Evolutionary conservation across 192 early-diverging fungal species (phyloP), one percentile per base, ranked within the genome.

Genomic region (Phycomyces nitens): DNA sequence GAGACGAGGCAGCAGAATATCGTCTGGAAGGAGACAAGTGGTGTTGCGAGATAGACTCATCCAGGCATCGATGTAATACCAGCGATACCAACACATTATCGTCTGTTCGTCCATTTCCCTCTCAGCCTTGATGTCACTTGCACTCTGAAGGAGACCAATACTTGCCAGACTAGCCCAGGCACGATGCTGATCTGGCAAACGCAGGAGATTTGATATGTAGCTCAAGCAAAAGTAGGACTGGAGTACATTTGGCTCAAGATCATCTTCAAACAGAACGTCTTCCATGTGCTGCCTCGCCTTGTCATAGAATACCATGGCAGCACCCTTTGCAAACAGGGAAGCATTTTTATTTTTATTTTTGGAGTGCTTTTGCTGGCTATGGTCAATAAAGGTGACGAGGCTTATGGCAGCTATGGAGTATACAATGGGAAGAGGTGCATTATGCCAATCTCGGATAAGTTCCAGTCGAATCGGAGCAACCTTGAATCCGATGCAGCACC

Each of bases 61-160:
- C 71, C 71, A 73, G 0, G 65, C 66, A 41, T 73, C 71, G 23
- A 73, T 57, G 23, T 73, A 73, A 29, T 73, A 73, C 71, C 71
- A 73, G 10, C 71, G 56, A 22, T 38, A 66, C 63, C 63, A 73
- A 42, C 65, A 73, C 1, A 41, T 16, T 1, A 66, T 29, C 15
- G 56, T 59, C 5, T 18, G 34, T n/a, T 39, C 5, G 23, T 60
- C 52, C 26, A 69, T 20, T 18, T 53, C 22, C 6, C 23, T 26
- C 15, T 18, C 20, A 42, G 40, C 55, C 38, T 23, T 14, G 16
- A 42, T 23, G 18, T 23, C 54, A 39, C 40, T 56, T 9, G 47
- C 49, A 3, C 61, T 24, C 12, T 57, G 60, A 34, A 62, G 60
- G 12, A 73, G 29, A 34, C 60, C 56, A 24, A 73, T 63, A 0